phyloP scores from a whole-genome alignment of 139 green algal species.

The Choricystis sp. region DNA sequence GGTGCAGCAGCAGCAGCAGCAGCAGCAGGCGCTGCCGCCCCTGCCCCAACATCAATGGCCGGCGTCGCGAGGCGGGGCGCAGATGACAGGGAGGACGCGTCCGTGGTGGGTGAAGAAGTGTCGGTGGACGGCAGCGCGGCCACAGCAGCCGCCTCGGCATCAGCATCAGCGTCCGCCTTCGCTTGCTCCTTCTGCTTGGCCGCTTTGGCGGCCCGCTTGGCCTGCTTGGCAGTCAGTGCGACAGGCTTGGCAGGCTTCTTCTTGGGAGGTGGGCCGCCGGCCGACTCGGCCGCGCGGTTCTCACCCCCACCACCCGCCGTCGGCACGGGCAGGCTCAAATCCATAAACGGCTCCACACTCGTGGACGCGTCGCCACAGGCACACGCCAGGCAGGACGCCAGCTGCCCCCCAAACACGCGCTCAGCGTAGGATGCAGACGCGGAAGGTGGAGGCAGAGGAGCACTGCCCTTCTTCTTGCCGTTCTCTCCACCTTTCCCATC shows the following conservation, averaged over 20 bases:
- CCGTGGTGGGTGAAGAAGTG: too few species aligned
- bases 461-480: not conserved
- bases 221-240: constrained; percentile 8
- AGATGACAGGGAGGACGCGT: too few species aligned
- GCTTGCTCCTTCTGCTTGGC: constrained; percentile 2
- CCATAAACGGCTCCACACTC: constrained; percentile 15
- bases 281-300: not conserved
- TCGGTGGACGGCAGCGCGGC: too few species aligned
- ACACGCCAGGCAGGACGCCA: constrained; percentile 25
- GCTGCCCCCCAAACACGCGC: constrained; percentile 29
- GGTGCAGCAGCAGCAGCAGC: too few species aligned
- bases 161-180: not conserved
- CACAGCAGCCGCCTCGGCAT: not conserved
- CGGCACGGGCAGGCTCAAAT: constrained; percentile 46
- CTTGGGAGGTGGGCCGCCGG: not conserved
- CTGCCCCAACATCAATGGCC: too few species aligned
- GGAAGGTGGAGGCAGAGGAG: too few species aligned
- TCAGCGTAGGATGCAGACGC: constrained; percentile 4
- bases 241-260: not conserved
- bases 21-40: too few species aligned
- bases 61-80: too few species aligned
- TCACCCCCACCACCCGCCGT: constrained; percentile 3
- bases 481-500: not conserved
- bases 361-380: constrained; percentile 15
- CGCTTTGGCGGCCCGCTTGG: constrained; percentile 4